Base-by-base conservation (phyloP, 2,329 filamentous ascomycete genomes). In the Ascochyta pisi region DNA sequence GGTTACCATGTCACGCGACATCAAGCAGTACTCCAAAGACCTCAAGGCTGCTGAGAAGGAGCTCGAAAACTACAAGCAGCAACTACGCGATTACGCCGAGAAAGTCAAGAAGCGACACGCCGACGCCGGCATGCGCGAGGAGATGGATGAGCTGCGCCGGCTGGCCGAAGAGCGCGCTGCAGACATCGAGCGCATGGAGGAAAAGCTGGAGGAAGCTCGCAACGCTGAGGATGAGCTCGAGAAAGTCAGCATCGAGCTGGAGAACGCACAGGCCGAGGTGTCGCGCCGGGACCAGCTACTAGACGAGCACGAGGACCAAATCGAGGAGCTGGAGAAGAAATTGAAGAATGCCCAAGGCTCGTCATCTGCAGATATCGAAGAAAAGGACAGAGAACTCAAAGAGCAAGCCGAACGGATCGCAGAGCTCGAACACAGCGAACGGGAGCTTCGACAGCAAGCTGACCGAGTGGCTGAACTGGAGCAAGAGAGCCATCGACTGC, bases 1-100 rank as follows among this genome's bases (percentile, higher is more conserved):
- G 71, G 86, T 96, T 57, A 94, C 91, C 0, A 90, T 98, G 86
- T 88, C 95, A 72, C 86, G 89, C 57, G 95, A 99, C 67, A 83
- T 99, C 16, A 86, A 90, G 64, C 87, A 88, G 62, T 95, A 94
- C 78, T 91, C 90, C 73, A 98, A 96, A 74, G 89, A 89, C 37
- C 81, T 99, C 10, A 86, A 85, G 19, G 84, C 87, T 22, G 93
- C 94, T 3, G 93, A 98, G 78, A 88, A 87, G 62, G 92, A 97
- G 58, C 83, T 98, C 3, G 93, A 96, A 70, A 83, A 84, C 55
- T 96, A 96, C 73, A 86, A 89, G 50, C 83, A 89, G 66, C 91
- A 96, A 72, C 86, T 97, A 62, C 79, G 88, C 52, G 91, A 96
- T 60, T 85, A 96, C 57, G 90, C 93, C 60, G 90, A 96, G 57